phyloP scores from a whole-genome alignment of 176 grass and related monocot species.

The Microstegium vimineum region DNA sequence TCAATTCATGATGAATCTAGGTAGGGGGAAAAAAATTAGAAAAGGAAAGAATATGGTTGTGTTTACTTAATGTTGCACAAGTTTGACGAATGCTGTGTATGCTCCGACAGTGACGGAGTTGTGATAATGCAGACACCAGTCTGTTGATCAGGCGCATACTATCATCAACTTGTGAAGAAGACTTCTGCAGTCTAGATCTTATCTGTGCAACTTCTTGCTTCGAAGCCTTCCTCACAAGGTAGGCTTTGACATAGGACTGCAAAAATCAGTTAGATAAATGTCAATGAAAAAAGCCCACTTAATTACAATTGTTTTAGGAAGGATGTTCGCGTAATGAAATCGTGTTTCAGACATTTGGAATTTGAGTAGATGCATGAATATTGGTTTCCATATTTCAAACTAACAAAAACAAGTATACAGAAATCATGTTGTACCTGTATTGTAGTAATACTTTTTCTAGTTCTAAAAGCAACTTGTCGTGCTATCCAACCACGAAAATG shows the following conservation, averaged over 20 bases:
- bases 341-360: background rate
- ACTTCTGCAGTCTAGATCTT: conserved; percentile 40
- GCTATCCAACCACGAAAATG: conserved; percentile 50
- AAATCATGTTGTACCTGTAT: conserved; percentile 8
- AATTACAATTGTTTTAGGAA: background rate
- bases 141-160: conserved; percentile 50
- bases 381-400: background rate
- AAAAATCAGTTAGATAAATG: conserved; percentile 13
- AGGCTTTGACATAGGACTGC: conserved; percentile 54
- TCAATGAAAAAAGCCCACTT: conserved; percentile 1
- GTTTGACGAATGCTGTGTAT: conserved; percentile 46
- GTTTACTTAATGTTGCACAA: conserved; percentile 63
- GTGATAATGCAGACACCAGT: conserved; percentile 39
- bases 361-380: background rate
- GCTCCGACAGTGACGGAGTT: conserved; percentile 40
- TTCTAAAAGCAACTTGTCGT: conserved; percentile 23
- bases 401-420: background rate
- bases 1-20: background rate
- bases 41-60: conserved; percentile 1
- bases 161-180: conserved; percentile 37
- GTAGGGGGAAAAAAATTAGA: background rate
- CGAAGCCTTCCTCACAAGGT: conserved; percentile 50
- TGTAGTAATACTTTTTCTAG: conserved; percentile 31
- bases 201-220: conserved; percentile 40
- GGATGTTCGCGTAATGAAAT: background rate